Evolutionary conservation across 2,329 filamentous ascomycete genomes (phyloP), one percentile per base, ranked within the genome.

Genomic region (Pseudogymnoascus sp.): DNA sequence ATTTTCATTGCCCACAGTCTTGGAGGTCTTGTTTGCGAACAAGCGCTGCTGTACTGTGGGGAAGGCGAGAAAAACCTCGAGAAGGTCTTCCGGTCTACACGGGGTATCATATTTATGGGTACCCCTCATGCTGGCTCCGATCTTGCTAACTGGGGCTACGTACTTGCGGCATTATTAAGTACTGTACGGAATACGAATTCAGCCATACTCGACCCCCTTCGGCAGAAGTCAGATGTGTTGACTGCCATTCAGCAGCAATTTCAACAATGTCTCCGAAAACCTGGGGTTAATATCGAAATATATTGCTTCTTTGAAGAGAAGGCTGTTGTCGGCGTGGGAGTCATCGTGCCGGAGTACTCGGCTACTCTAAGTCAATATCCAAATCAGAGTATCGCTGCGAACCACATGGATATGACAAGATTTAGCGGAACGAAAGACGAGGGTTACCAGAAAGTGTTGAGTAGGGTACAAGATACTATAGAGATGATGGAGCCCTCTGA

Each of bases 1-100:
- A 62, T 67, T 35, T 67, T 67, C 28, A 63, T 67, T n/a, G 60
- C 60, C 28, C 63, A 67, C 49, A 66, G 64, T 28, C 64, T 67
- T 4, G 66, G 66, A 2, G 66, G 66, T 11, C 61, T 67, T 7
- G 65, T 67, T 18, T 65, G 61, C 23, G 65, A 59, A 60, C 64
- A 67, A 63, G 63, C 63, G 0, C 52, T 67, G 0, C 55, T 67
- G 16, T 12, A n/a, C 35, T 67, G 61, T 40, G 45, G 25, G n/a
- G 63, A 64, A 16, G 49, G 61, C 21, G 62, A 63, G 0, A 18
- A 2, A 16, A 49, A 37, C 9, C 61, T 65, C 1, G 35, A 63
- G 11, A 62, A 64, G 16, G 37, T 66, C 16, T 59, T 62, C 23
- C 43, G 31, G 21, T 65, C 61, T 38, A 67, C 63, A 35, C 23